phyloP scores from a whole-genome alignment of 305 asterid genomes.

The Striga hermonthica region DNA sequence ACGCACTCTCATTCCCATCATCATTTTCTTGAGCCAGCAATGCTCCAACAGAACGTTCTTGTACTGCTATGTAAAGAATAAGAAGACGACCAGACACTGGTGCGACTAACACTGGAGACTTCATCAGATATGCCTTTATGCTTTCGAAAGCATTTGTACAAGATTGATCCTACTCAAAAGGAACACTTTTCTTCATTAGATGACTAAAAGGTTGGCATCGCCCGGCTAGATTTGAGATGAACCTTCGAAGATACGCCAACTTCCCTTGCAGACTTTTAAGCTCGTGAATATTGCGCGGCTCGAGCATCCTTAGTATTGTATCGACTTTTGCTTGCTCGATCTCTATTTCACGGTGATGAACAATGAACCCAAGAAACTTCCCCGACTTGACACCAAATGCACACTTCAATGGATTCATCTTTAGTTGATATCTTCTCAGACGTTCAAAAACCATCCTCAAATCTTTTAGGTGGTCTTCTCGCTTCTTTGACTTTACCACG shows the following conservation, averaged over 20 bases:
- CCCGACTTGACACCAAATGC: background rate
- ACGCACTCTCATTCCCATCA: background rate
- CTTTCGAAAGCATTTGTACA: background rate
- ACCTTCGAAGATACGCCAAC: background rate
- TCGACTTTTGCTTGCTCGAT: background rate
- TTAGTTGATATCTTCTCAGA: background rate
- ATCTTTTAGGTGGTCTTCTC: background rate
- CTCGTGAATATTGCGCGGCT: background rate
- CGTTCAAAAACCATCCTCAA: background rate
- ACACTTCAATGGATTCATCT: background rate
- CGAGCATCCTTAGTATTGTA: background rate
- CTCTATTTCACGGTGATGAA: background rate
- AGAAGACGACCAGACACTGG: background rate
- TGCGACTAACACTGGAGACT: background rate
- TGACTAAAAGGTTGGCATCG: background rate
- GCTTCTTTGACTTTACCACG: background rate
- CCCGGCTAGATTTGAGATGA: background rate
- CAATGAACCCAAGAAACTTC: background rate
- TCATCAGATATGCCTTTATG: background rate
- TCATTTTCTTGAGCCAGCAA: background rate
- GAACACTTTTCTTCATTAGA: constrained; percentile 1
- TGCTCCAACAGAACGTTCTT: background rate
- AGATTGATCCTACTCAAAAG: background rate
- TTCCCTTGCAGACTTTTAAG: background rate
- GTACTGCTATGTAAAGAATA: background rate